These are phyloP conservation scores for Phytophthora gonapodyides DNA, from an alignment of 352 stramenopile genomes.

Conservation along the genomic window DNA sequence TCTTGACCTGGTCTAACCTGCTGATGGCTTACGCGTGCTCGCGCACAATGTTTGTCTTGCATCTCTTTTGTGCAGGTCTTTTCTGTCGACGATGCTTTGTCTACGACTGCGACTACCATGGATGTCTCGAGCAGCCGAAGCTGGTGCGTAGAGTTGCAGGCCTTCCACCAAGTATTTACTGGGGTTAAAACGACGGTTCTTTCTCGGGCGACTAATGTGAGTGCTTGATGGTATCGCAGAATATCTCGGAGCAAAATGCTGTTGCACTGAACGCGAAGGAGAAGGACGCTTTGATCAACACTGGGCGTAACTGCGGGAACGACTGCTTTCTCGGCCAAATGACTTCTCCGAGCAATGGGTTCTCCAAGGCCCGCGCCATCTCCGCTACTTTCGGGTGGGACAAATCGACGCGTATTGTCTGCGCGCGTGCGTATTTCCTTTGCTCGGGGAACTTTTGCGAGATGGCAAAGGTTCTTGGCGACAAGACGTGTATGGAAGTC, in stretches of 20 bases:
- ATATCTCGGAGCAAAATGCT: constrained; percentile 67
- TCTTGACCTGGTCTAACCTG: background rate
- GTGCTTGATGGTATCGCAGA: constrained; percentile 33
- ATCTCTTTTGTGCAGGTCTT: constrained; percentile 41
- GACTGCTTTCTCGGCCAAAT: constrained; percentile 70
- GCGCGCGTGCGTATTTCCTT: constrained; percentile 66
- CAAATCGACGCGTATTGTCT: constrained; percentile 44
- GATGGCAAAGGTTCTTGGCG: constrained; percentile 66
- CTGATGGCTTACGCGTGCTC: background rate
- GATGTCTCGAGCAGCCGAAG: constrained; percentile 56
- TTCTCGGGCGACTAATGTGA: constrained; percentile 8
- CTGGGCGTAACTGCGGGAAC: constrained; percentile 75
- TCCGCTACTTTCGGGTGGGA: constrained; percentile 60
- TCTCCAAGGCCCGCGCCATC: constrained; percentile 60
- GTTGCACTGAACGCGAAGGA: constrained; percentile 47
- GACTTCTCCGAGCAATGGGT: constrained; percentile 33
- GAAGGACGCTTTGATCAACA: constrained; percentile 49
- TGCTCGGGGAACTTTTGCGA: constrained; percentile 82
- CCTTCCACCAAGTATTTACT: background rate
- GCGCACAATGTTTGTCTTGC: background rate
- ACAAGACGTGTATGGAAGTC: constrained; percentile 75
- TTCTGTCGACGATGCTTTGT: constrained; percentile 84
- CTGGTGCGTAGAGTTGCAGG: constrained; percentile 41
- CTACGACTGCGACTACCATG: constrained; percentile 88
- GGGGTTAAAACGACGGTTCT: background rate